Conservation (phyloP, 805 yeast species). For the Debaryomyces castellii region DNA sequence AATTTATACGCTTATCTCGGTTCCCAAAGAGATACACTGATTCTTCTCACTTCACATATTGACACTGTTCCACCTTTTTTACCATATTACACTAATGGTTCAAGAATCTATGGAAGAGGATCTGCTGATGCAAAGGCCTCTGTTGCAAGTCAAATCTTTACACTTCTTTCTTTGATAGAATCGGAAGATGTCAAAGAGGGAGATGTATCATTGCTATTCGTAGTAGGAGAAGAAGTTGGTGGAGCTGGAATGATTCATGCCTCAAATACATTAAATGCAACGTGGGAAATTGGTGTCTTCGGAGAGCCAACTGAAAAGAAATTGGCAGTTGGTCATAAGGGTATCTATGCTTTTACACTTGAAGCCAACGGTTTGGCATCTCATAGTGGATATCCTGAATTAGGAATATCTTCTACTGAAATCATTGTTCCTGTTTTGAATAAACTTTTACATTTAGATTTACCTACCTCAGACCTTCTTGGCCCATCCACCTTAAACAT, state of each 20-base stretch:
- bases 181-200: constrained; percentile 44
- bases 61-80: constrained; percentile 73
- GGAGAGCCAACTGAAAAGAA: constrained; percentile 77
- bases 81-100: constrained; percentile 48
- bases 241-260: constrained; percentile 63
- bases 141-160: constrained; percentile 59
- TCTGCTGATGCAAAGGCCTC: constrained; percentile 71
- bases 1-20: constrained; percentile 62
- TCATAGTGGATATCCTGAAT: constrained; percentile 71
- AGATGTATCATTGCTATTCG: constrained; percentile 58
- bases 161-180: constrained; percentile 48
- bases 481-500: constrained; percentile 65
- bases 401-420: constrained; percentile 63
- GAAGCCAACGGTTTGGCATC: constrained; percentile 55
- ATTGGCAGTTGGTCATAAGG: constrained; percentile 71
- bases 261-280: constrained; percentile 34
- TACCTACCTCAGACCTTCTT: constrained; percentile 52
- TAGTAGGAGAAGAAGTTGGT: constrained; percentile 70
- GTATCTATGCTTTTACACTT: constrained; percentile 44
- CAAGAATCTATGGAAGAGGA: constrained; percentile 63
- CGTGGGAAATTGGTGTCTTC: constrained; percentile 63
- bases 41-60: constrained; percentile 61
- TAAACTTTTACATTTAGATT: constrained; percentile 40
- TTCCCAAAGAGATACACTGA: constrained; percentile 41
- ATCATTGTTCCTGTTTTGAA: constrained; percentile 52